A percentile compares a stretch with the other conserved stretches of the same genome.
phyloP scores from a whole-genome alignment of 108 stramenopile species.

The Cylindrotheca fusiformis region DNA sequence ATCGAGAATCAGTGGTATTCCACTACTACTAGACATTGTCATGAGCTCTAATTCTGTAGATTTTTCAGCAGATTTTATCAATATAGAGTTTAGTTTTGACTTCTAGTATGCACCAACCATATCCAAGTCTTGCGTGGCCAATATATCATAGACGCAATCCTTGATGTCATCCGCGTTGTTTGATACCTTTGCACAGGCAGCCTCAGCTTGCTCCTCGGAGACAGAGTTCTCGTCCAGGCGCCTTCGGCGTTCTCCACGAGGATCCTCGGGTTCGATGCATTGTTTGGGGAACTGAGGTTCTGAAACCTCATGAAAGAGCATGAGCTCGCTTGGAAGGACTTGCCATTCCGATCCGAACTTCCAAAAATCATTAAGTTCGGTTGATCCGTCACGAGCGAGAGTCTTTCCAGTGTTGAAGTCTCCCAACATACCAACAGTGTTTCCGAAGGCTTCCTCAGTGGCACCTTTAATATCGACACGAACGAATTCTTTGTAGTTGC shows the following conservation, averaged over 20 bases:
- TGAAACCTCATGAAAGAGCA: neutral
- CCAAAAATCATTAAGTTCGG: neutral
- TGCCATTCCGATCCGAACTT: neutral
- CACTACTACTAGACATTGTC: no score
- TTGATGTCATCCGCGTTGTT: neutral
- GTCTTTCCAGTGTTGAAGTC: neutral
- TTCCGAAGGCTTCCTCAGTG: neutral
- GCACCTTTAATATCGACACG: neutral
- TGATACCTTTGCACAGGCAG: neutral
- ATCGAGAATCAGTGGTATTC: no score
- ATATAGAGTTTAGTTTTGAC: no score
- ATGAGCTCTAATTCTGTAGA: no score
- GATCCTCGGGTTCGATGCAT: neutral
- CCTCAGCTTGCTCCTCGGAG: neutral
- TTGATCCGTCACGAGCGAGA: neutral
- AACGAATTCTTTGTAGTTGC: neutral
- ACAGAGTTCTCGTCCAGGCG: neutral
- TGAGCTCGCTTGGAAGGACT: neutral
- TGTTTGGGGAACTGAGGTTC: neutral
- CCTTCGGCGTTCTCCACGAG: neutral
- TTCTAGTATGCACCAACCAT: neutral
- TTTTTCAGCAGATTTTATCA: no score
- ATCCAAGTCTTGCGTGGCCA: neutral
- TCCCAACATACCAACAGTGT: neutral
- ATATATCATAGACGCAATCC: conserved; percentile 1